These are phyloP conservation scores for Lipomyces mesembrius DNA, from an alignment of 805 yeast species.

Conservation along the genomic window DNA sequence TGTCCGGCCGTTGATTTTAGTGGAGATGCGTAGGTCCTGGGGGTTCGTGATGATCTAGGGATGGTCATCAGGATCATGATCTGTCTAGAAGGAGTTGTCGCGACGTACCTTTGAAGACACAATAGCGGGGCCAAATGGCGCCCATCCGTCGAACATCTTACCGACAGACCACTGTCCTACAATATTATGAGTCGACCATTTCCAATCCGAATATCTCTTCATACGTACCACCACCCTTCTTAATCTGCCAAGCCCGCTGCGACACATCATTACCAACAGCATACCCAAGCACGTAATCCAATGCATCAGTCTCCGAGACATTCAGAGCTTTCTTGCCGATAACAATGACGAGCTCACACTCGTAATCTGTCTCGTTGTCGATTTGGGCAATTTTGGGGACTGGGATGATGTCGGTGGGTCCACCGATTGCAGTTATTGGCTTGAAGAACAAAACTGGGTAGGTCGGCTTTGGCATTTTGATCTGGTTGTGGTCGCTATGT, in stretches of 20 bases:
- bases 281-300: slow-evolving; percentile 57
- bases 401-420: slow-evolving; percentile 51
- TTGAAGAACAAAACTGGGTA: slow-evolving; percentile 59
- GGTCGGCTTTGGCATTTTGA: slow-evolving; percentile 51
- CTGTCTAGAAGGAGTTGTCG: background rate
- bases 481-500: slow-evolving; percentile 42
- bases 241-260: slow-evolving; percentile 61
- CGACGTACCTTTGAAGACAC: slow-evolving; percentile 45
- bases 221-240: slow-evolving; percentile 51
- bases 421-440: slow-evolving; percentile 54
- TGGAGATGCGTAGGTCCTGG: slow-evolving; percentile 47
- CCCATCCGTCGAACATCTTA: slow-evolving; percentile 61
- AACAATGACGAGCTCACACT: slow-evolving; percentile 58
- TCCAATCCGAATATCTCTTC: background rate
- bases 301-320: slow-evolving; percentile 52
- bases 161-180: slow-evolving; percentile 56
- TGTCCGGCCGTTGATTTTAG: slow-evolving; percentile 54
- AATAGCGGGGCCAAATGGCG: slow-evolving; percentile 62
- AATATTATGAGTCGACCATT: background rate
- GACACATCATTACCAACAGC: slow-evolving; percentile 61
- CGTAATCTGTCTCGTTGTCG: slow-evolving; percentile 54
- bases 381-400: slow-evolving; percentile 51
- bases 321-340: slow-evolving; percentile 57
- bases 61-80: background rate
- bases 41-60: slow-evolving; percentile 45